A percentile compares a stretch with the other conserved stretches of the same genome.
phyloP scores from a whole-genome alignment of 257 asterid genomes.

The Eustoma russellianum region DNA sequence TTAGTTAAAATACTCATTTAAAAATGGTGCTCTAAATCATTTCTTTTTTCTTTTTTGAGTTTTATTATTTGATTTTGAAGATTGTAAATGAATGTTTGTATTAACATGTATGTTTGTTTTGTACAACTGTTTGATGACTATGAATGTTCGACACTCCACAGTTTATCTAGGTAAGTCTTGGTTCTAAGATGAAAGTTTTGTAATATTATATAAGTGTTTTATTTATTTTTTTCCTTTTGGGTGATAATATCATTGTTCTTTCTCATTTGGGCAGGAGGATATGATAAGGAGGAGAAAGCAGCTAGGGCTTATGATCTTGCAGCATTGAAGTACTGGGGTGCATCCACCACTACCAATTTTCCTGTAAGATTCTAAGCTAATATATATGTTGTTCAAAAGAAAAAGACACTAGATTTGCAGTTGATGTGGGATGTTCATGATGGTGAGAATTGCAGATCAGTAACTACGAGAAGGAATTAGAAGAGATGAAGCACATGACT shows the following conservation, averaged over 20 bases:
- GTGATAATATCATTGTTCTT: background rate
- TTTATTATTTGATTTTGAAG: constrained; percentile 2
- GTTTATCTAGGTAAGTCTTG: constrained; percentile 64
- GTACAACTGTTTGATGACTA: constrained; percentile 6
- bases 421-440: background rate
- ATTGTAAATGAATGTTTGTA: too few species aligned
- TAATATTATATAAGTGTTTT: background rate
- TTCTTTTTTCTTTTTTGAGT: background rate
- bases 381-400: background rate
- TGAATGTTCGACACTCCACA: constrained; percentile 25
- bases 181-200: background rate
- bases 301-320: constrained; percentile 94
- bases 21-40: background rate
- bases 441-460: constrained; percentile 37
- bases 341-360: constrained; percentile 89
- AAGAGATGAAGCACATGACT: constrained; percentile 93
- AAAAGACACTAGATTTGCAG: background rate
- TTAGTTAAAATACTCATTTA: background rate
- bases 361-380: constrained; percentile 30
- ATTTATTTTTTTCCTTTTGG: background rate
- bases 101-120: background rate
- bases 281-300: constrained; percentile 94
- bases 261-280: constrained; percentile 48
- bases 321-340: constrained; percentile 92
- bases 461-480: constrained; percentile 84